Base-by-base conservation (phyloP, 73 alveolate species). In the Durusdinium trenchii region DNA sequence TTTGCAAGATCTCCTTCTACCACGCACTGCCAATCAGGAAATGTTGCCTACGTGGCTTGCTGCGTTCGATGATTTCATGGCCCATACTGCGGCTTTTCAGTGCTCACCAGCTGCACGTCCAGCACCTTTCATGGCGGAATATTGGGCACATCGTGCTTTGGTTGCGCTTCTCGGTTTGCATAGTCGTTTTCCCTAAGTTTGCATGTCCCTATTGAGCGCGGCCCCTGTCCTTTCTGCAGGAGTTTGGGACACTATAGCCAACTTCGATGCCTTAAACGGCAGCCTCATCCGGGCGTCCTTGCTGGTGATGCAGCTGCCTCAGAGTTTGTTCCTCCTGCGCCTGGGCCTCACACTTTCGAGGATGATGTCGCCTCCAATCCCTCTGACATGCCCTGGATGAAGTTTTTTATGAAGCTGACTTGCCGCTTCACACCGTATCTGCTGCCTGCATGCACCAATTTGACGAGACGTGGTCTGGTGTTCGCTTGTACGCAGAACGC, bases 141-240 rank as follows among this genome's bases (percentile, higher is more conserved):
- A 83, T n/a, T 83, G 93, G 93, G 61, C 61, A 4, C 93, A 83
- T 7, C 93, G 93, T 16, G 6, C 52, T 36, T 83, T 4, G 93
- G 50, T 36, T 45, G 9, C 61, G 38, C 23, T 7, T 9, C 20
- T 78, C n/a, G n/a, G 48, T 35, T 18, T 3, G 40, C 61, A 45
- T 64, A 46, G 3, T 9, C 7, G 12, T 36, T 45, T 7, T 47
- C 35, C 54, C 46, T 38, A 7, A 5, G 10, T 9, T 4, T 28
- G 3, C 62, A 14, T 76, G 4, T 43, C 61, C 2, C 1, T 76
- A 35, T 82, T 26, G 47, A 12, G 1, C 51, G 50, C 0, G 6
- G 6, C 1, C 23, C 30, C 32, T 47, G 2, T 40, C 4, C 46
- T 79, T 45, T 9, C 90, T 9, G 32, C 61, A 82, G 93, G 93